Evolutionary conservation across 768 basidiomycete genomes (phyloP).

Genomic region (Tephrocybe sp.): DNA sequence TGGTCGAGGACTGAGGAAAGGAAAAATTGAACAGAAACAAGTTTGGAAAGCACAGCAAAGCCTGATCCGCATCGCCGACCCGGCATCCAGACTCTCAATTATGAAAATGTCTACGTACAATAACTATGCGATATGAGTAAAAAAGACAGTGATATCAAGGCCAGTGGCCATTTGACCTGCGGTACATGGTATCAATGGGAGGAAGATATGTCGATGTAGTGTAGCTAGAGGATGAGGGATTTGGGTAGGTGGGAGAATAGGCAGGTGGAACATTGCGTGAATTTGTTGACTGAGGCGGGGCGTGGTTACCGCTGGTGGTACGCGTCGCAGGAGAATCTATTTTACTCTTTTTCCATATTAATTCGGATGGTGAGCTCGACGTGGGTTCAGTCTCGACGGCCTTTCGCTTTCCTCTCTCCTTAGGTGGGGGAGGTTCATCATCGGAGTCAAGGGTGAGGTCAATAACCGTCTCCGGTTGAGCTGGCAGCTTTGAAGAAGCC

Average conservation of each 20-base stretch:
- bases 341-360: slow-evolving; percentile 70
- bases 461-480: slow-evolving; percentile 54
- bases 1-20: slow-evolving; percentile 47
- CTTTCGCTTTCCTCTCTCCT: slow-evolving; percentile 56
- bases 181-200: slow-evolving; percentile 13
- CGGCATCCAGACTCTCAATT: background rate
- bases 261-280: slow-evolving; percentile 11
- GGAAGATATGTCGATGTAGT: slow-evolving; percentile 10
- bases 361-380: slow-evolving; percentile 52
- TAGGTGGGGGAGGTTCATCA: slow-evolving; percentile 52
- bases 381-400: slow-evolving; percentile 45
- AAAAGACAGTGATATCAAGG: slow-evolving; percentile 8
- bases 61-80: too few relatives aligned
- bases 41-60: too few relatives aligned
- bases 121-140: slow-evolving; percentile 1
- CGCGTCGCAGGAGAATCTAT: slow-evolving; percentile 24
- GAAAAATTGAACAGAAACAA: slow-evolving; percentile 11
- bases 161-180: slow-evolving; percentile 18
- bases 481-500: slow-evolving; percentile 25
- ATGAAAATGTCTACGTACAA: slow-evolving; percentile 1
- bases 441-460: slow-evolving; percentile 83
- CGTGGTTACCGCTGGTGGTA: slow-evolving; percentile 14
- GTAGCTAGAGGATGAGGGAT: slow-evolving; percentile 4
- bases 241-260: slow-evolving; percentile 14
- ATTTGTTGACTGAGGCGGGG: background rate